Base-by-base conservation (phyloP, 495 filamentous ascomycete species). In the Penicillium lagena region DNA sequence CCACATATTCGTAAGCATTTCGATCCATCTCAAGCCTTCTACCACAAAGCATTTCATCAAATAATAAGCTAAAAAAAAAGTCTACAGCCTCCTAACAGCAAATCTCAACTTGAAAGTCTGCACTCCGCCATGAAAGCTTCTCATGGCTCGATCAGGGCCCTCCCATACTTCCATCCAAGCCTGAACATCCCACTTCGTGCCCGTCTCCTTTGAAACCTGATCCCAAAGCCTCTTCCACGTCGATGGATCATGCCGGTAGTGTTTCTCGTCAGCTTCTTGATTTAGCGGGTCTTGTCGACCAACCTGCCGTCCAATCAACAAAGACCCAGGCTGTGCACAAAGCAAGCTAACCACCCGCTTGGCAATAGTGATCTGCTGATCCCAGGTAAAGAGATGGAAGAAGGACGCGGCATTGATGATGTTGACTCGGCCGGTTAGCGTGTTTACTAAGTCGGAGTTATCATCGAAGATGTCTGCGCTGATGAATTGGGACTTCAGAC, bases 321-420 rank as follows among this genome's bases (percentile, higher is more conserved):
- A 50, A 8, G 66, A 68, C 1, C 73, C 75, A 7, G 59, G 56
- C 34, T 57, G 45, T 2, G 62, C 61, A 22, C 59, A 59, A 10
- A 82, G 56, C 7, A 85, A 58, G 17, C 43, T 49, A 0, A 75
- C 55, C 4, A 84, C 50, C 6, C 63, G 58, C 46, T 70, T 71
- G 2, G 68, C 72, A 8, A 76, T 52, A 0, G 50, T 33, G 8
- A 78, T 55, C 49, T 85, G 82, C 7, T 73, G 57, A 1, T 73
- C 66, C 50, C 63, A 78, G n/a, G 47, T 49, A 43, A 82, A 86
- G 7, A 85, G 63, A 42, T 85, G 81, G 35, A 86, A 73, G 49
- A 86, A 79, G 0, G 70, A 71, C 1, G 63, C 62, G 0, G 73
- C 66, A 47, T 80, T 72, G 29, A 82, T 52, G 22, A 85, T 77